Evolutionary conservation across 1,139 yeast species (phyloP).

Genomic region (Suhomyces yuchorum): DNA sequence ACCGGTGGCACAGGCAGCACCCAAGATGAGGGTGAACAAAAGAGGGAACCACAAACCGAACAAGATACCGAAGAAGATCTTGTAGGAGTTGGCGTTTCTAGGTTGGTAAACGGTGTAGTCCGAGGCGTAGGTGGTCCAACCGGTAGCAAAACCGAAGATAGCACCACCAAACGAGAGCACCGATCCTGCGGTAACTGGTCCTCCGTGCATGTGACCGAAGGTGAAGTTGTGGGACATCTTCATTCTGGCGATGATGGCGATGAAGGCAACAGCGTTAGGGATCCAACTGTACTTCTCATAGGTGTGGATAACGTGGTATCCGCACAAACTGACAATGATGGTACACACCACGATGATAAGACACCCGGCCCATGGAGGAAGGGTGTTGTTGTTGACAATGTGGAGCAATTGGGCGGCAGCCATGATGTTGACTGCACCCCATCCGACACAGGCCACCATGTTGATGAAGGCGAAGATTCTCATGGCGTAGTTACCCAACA

Average conservation of each 20-base stretch:
- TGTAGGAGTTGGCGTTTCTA: constrained; percentile 55
- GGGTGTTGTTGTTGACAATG: constrained; percentile 66
- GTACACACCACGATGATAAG: constrained; percentile 70
- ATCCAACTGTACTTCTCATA: constrained; percentile 91
- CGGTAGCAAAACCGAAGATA: constrained; percentile 87
- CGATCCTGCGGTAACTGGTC: constrained; percentile 66
- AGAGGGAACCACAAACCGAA: constrained; percentile 69
- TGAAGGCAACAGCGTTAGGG: constrained; percentile 71
- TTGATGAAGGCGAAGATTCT: constrained; percentile 79
- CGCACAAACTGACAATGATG: constrained; percentile 77
- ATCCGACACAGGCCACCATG: constrained; percentile 86
- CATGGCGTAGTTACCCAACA: constrained; percentile 75
- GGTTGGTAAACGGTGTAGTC: constrained; percentile 90
- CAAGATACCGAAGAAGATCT: constrained; percentile 64
- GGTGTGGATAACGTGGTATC: constrained; percentile 77
- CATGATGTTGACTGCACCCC: constrained; percentile 94
- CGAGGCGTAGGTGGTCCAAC: constrained; percentile 93
- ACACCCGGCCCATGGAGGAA: constrained; percentile 94
- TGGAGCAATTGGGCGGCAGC: constrained; percentile 84
- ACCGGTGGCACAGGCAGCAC: constrained; percentile 87
- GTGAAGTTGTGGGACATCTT: constrained; percentile 64
- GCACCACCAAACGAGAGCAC: constrained; percentile 87
- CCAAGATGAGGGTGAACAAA: constrained; percentile 72
- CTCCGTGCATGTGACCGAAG: constrained; percentile 48
- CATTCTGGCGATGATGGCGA: constrained; percentile 78